These are phyloP conservation scores for Fusarium multiceps DNA, from an alignment of 2,329 filamentous ascomycete genomes.

Conservation along the genomic window DNA sequence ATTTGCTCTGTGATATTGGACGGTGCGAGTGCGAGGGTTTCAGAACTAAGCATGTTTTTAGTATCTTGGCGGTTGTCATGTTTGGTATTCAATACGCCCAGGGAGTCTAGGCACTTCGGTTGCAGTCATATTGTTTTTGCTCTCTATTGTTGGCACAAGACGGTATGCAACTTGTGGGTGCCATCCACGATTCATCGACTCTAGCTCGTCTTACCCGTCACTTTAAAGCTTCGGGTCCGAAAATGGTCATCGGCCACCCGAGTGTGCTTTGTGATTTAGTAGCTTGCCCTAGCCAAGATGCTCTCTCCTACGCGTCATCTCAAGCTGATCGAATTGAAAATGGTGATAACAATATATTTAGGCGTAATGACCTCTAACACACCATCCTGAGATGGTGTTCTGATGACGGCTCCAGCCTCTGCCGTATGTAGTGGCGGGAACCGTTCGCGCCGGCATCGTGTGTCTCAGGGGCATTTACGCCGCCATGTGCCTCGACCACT, in stretches of 20 bases:
- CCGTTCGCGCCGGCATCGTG: background rate
- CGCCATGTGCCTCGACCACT: background rate
- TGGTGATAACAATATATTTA: background rate
- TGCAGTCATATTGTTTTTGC: background rate
- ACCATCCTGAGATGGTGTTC: background rate
- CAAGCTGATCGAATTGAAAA: background rate
- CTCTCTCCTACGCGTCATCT: background rate
- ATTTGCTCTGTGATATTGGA: background rate
- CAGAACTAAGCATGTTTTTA: background rate
- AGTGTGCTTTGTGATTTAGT: background rate
- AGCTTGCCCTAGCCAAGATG: background rate
- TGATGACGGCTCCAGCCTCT: background rate
- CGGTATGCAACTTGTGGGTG: too few species aligned
- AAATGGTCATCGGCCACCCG: background rate
- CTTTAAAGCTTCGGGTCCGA: background rate
- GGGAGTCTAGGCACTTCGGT: background rate
- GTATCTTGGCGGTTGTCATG: background rate
- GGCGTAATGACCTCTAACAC: background rate
- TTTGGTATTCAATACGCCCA: background rate
- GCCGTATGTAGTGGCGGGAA: background rate
- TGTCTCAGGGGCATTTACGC: background rate
- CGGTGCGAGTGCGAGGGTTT: conserved; percentile 15
- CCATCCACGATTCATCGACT: background rate
- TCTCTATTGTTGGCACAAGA: background rate
- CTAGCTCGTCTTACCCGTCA: background rate